phyloP scores from a whole-genome alignment of 2,329 filamentous ascomycete genomes.

The Cercospora sp. region DNA sequence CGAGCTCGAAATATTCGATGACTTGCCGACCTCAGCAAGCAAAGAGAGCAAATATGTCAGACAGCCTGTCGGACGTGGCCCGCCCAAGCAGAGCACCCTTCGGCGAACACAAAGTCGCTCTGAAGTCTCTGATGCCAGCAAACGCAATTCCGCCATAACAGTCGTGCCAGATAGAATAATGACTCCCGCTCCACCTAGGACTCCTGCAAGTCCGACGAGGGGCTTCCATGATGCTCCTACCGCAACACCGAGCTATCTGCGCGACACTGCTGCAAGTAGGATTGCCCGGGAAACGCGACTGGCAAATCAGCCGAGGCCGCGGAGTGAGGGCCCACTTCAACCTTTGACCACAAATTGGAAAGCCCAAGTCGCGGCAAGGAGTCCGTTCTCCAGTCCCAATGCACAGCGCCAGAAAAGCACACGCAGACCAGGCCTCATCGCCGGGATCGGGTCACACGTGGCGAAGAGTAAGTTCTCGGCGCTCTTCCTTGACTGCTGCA shows the following conservation, averaged over 20 bases:
- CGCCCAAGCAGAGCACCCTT: slow-evolving; percentile 54
- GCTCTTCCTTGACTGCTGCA: background rate
- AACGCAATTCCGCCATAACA: slow-evolving; percentile 28
- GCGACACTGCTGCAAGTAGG: slow-evolving; percentile 66
- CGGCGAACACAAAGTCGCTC: slow-evolving; percentile 35
- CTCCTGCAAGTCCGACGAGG: slow-evolving; percentile 59
- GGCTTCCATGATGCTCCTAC: slow-evolving; percentile 45
- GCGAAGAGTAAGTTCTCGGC: slow-evolving; percentile 68
- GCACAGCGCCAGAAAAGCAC: slow-evolving; percentile 51
- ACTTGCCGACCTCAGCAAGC: slow-evolving; percentile 82
- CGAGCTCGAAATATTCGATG: slow-evolving; percentile 91
- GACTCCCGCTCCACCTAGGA: slow-evolving; percentile 46
- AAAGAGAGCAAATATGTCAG: slow-evolving; percentile 82
- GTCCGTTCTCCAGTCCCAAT: slow-evolving; percentile 53
- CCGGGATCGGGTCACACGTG: slow-evolving; percentile 75
- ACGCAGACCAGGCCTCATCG: slow-evolving; percentile 77
- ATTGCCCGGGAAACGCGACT: slow-evolving; percentile 62
- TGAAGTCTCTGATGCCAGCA: slow-evolving; percentile 35
- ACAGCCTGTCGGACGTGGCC: slow-evolving; percentile 69
- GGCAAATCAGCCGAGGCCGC: slow-evolving; percentile 42
- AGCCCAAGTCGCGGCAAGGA: slow-evolving; percentile 54
- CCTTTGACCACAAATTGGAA: slow-evolving; percentile 62
- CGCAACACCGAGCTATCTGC: slow-evolving; percentile 62
- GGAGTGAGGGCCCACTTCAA: slow-evolving; percentile 52
- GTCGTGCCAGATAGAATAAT: slow-evolving; percentile 49